Evolutionary conservation across 306 rosid species (phyloP), one percentile per base, ranked within the genome.

Genomic region (Rubus idaeus): DNA sequence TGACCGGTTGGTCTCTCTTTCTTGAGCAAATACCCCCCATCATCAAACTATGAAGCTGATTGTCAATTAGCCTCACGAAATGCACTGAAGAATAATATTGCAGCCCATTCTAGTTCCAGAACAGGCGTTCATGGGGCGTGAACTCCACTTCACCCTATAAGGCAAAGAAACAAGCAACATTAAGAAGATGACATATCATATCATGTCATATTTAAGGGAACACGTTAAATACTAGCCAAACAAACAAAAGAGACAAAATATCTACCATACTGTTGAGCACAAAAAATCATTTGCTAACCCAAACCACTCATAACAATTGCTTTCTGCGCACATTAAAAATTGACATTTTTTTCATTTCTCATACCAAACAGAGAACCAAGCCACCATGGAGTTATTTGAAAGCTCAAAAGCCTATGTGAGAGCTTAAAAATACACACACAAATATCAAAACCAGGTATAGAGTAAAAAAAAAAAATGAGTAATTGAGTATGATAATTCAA

Each of bases 21-120:
- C 92, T 84, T 9, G 96, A 90, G 70, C 92, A 90, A 16, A 90
- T 80, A 51, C 96, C 87, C 73, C 96, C 96, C 96, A 90, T 90
- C 39, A 70, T 81, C 71, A 23, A 52, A 65, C 9, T 49, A 12
- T 44, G 23, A 44, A 71, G 6, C 39, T 4, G 12, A 57, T 45
- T 14, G 26, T 56, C 79, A 73, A 66, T 21, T 18, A 41, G 52
- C 35, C 70, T 58, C 70, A 58, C 2, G 41, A 55, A 74, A 75
- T 23, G 72, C 51, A 57, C 78, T 63, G 73, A 69, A 58, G 9
- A 73, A 52, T 40, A 41, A 57, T 49, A 71, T 74, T 45, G 37
- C 10, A 57, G 49, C 70, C 63, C 67, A 73, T 77, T 57, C 73
- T 82, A 82, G 64, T 26, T 68, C 73, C 83, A 82, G 68, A 70